A percentile compares a stretch with the other conserved stretches of the same genome.
These are phyloP conservation scores for Nitzschia sp. DNA, from an alignment of 108 stramenopile species.

Conservation along the genomic window DNA sequence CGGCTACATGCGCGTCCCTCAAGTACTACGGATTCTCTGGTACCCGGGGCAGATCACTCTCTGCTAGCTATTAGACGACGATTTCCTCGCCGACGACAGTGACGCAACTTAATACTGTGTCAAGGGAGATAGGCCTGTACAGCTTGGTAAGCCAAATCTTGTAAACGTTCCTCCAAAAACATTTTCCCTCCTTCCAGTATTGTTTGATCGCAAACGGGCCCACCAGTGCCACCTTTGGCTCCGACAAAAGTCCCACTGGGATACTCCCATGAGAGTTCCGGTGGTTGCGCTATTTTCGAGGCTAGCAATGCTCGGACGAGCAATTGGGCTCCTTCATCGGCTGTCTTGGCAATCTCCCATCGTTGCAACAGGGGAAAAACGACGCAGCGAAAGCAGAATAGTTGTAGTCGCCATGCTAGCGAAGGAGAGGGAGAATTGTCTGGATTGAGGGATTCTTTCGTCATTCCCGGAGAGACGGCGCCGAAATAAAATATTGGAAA, in stretches of 20 bases:
- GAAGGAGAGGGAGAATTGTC: not conserved
- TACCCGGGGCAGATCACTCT: too few species aligned
- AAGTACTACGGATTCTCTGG: too few species aligned
- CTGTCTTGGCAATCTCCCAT: slow-evolving; percentile 16
- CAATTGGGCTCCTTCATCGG: slow-evolving; percentile 4
- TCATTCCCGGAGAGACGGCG: slow-evolving; percentile 26
- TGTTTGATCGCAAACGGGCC: slow-evolving; percentile 28
- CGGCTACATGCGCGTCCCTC: too few species aligned
- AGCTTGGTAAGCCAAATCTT: slow-evolving; percentile 6
- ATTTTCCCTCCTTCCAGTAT: slow-evolving; percentile 6
- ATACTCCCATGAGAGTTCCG: slow-evolving; percentile 7
- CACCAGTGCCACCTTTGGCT: slow-evolving; percentile 22
- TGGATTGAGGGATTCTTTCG: slow-evolving; percentile 16
- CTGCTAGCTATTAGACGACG: too few species aligned
- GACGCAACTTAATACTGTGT: not conserved
- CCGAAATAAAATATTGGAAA: slow-evolving; percentile 7
- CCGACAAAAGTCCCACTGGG: slow-evolving; percentile 25
- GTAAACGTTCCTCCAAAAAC: slow-evolving; percentile 5
- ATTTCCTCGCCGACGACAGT: too few species aligned
- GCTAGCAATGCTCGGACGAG: slow-evolving; percentile 1
- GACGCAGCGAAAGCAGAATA: not conserved
- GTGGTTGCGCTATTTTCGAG: not conserved
- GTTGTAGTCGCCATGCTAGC: not conserved
- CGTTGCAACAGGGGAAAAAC: slow-evolving; percentile 11
- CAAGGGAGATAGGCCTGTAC: not conserved